Evolutionary conservation across 2,329 filamentous ascomycete genomes (phyloP), one percentile per base, ranked within the genome.

Genomic region (Cladophialophora immunda): DNA sequence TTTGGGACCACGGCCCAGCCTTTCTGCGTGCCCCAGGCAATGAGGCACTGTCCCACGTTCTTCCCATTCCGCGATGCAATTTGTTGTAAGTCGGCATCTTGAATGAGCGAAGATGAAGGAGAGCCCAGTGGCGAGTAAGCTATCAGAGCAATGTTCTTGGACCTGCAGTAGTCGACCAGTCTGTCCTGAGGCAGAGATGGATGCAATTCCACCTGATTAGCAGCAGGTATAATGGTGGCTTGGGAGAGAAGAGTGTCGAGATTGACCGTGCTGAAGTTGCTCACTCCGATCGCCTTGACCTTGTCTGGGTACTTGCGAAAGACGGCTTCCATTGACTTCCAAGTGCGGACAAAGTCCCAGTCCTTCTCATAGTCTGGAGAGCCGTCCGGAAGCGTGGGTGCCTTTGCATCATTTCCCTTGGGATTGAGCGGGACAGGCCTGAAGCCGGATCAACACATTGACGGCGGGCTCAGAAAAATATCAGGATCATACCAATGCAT

Each of bases 211-310:
- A 73, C 61, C 52, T 65, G 74, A 53, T 75, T 78, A 15, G 74
- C 73, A 0, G 74, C 71, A 0, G 75, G 74, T 0, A 62, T 62
- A 9, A 79, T 74, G 2, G 66, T 71, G 76, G 76, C 70, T 25
- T 62, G 76, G 63, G 62, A 59, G 13, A 82, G 71, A 13, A 83
- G 74, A 29, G 75, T 73, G 52, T 81, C 71, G 8, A 84, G 73
- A 45, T 82, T 78, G 17, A 70, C 69, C 0, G 77, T 78, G 17
- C 76, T 76, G 73, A 89, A 92, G 79, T 93, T 93, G 73, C 87
- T 90, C 8, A 93, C 87, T 32, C 91, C 90, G 71, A 93, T 91
- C 38, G 87, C 86, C 65, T 83, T 84, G 56, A 87, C 87, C 55
- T 84, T 84, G 58, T 89, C 89, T 3, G 84, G 30, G 9, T 32